Evolutionary conservation across 2,329 filamentous ascomycete genomes (phyloP).

Genomic region (Trichophyton benhamiae): DNA sequence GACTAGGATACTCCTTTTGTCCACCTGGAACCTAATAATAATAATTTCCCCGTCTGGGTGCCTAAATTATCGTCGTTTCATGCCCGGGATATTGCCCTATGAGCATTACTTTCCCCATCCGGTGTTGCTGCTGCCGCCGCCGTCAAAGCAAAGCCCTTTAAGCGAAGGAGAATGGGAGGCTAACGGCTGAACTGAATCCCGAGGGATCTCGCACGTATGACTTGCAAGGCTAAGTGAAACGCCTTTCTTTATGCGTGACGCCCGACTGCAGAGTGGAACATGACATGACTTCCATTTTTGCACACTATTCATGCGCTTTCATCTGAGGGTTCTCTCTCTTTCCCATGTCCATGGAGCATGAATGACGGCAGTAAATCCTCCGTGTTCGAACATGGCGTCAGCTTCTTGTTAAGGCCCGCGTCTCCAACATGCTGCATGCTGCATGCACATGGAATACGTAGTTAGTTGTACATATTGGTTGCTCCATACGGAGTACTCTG

Average conservation of each 20-base stretch:
- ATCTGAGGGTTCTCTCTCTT: background rate
- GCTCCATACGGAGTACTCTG: background rate
- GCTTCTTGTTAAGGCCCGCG: background rate
- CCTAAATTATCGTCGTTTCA: background rate
- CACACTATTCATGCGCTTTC: background rate
- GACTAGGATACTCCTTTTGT: background rate
- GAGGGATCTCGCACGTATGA: background rate
- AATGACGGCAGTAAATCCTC: background rate
- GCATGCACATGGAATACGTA: background rate
- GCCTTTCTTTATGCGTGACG: background rate
- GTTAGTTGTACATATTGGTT: background rate
- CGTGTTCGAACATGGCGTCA: background rate
- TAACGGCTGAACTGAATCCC: background rate
- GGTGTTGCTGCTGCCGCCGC: background rate
- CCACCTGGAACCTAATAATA: background rate
- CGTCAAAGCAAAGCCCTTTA: background rate
- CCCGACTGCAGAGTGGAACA: background rate
- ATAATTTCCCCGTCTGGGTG: background rate
- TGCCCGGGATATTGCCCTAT: background rate
- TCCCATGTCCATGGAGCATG: background rate
- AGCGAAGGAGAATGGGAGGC: background rate
- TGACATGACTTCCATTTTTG: background rate
- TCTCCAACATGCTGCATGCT: background rate
- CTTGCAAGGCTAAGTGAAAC: background rate
- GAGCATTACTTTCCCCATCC: background rate